phyloP scores from a whole-genome alignment of 768 basidiomycete species.

The Glaciozyma antarctica region DNA sequence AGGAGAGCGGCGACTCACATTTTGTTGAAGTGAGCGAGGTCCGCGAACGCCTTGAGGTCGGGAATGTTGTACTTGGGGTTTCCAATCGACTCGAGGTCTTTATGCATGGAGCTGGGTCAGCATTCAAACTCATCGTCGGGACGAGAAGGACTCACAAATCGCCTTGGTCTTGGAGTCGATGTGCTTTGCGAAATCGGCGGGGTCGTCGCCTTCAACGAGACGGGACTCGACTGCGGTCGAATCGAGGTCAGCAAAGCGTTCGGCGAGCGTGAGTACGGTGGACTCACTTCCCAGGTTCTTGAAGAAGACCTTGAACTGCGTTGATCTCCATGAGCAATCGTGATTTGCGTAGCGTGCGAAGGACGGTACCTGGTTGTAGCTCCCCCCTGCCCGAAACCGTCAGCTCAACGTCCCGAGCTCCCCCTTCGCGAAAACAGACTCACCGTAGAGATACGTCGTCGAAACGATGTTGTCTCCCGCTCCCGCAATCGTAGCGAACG shows the following conservation, averaged over 20 bases:
- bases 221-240: constrained; percentile 45
- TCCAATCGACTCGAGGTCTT: constrained; percentile 60
- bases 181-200: constrained; percentile 53
- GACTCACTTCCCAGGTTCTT: background rate
- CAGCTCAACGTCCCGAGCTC: background rate
- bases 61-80: constrained; percentile 60
- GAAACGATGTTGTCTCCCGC: constrained; percentile 67
- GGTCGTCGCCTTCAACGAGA: constrained; percentile 52
- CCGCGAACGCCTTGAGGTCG: background rate
- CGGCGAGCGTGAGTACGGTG: background rate
- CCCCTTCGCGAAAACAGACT: background rate
- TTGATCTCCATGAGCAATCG: background rate
- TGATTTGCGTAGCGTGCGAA: background rate
- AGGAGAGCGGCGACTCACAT: background rate
- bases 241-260: background rate
- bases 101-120: background rate
- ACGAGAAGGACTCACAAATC: constrained; percentile 5
- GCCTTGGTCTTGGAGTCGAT: constrained; percentile 64
- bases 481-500: constrained; percentile 46
- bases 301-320: background rate
- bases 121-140: background rate
- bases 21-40: background rate
- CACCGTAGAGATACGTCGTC: constrained; percentile 10
- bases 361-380: constrained; percentile 40
- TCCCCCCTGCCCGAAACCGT: constrained; percentile 45